Evolutionary conservation across 108 stramenopile genomes (phyloP).

Genomic region (Asterionellopsis glacialis): DNA sequence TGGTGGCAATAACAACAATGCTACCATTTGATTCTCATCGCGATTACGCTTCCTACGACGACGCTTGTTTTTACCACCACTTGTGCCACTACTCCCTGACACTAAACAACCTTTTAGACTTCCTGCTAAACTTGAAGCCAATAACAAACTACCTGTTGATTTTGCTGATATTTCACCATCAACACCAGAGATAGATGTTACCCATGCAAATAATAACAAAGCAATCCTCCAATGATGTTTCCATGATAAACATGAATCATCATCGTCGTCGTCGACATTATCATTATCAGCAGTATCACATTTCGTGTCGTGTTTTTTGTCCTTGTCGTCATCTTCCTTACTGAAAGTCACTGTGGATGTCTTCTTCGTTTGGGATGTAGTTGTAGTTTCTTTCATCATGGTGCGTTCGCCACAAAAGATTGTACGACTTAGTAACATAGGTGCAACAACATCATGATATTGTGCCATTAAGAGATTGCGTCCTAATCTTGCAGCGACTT

Average conservation of each 20-base stretch:
- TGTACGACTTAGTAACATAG: conserved; percentile 72
- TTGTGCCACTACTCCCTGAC: neutral
- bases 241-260: conserved; percentile 41
- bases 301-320: neutral
- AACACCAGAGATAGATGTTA: conserved; percentile 59
- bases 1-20: conserved; percentile 32
- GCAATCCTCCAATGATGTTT: conserved; percentile 69
- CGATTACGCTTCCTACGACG: too few relatives aligned
- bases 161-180: conserved; percentile 59
- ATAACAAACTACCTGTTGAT: conserved; percentile 57
- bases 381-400: neutral
- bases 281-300: conserved; percentile 5
- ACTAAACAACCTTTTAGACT: conserved; percentile 47
- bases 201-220: conserved; percentile 68
- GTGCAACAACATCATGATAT: conserved; percentile 81
- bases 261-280: conserved; percentile 9
- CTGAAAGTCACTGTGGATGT: neutral
- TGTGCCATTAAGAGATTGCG: conserved; percentile 65
- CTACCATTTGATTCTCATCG: neutral
- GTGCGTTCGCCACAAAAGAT: conserved; percentile 50
- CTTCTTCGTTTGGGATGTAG: neutral
- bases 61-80: too few relatives aligned
- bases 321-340: neutral
- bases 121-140: conserved; percentile 66
- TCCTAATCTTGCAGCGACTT: conserved; percentile 63